Percentiles rank a stretch among this genome's conserved stretches.
Evolutionary conservation across 805 yeast species (phyloP).

Genomic region (Metschnikowia similis): DNA sequence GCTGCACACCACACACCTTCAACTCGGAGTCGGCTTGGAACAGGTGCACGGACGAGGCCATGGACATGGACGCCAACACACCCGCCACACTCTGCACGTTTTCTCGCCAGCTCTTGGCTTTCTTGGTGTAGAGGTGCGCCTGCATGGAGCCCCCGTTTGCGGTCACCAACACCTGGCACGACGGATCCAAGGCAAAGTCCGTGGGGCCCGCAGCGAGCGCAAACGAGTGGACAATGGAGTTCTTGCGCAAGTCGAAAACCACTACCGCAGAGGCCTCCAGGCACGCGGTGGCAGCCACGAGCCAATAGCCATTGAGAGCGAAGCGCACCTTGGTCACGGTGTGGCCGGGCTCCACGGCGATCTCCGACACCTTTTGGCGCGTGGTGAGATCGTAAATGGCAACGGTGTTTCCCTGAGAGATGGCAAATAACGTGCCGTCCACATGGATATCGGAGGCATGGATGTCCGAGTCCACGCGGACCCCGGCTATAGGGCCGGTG

Average conservation of each 20-base stretch:
- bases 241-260: conserved; percentile 49
- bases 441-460: conserved; percentile 37
- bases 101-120: conserved; percentile 34
- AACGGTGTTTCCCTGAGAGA: conserved; percentile 27
- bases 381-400: conserved; percentile 37
- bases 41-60: conserved; percentile 7
- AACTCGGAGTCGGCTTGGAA: conserved; percentile 5
- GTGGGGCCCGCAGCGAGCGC: conserved; percentile 6
- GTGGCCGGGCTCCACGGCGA: conserved; percentile 13
- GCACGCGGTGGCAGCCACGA: conserved; percentile 31
- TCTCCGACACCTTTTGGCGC: conserved; percentile 31
- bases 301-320: conserved; percentile 65
- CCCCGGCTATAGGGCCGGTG: conserved; percentile 7
- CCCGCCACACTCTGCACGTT: conserved; percentile 4
- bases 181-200: conserved; percentile 31
- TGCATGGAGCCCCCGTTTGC: conserved; percentile 15
- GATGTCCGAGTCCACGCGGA: conserved; percentile 12
- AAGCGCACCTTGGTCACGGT: conserved; percentile 40
- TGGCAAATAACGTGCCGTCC: conserved; percentile 45
- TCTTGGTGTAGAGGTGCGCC: conserved; percentile 36
- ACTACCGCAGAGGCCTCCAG: conserved; percentile 22
- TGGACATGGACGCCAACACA: conserved; percentile 1
- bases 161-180: conserved; percentile 30
- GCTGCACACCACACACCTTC: conserved; percentile 8
- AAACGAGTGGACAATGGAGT: conserved; percentile 20